Conservation (phyloP, 2,329 filamentous ascomycete species). For the Juglanconis juglandina region DNA sequence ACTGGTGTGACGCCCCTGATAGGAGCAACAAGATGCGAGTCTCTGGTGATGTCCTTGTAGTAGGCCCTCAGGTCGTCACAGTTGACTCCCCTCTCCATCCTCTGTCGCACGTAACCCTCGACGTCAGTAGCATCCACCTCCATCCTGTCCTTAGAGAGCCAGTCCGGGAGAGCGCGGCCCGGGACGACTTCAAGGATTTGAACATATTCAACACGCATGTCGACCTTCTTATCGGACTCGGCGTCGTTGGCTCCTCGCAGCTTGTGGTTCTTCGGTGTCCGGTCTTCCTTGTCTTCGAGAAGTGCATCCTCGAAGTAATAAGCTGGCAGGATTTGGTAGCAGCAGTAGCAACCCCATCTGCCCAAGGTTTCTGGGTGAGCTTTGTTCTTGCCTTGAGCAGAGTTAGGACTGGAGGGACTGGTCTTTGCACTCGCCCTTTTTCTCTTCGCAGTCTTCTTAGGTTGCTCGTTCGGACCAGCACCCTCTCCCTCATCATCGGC, state of each 20-base stretch:
- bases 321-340: constrained; percentile 12
- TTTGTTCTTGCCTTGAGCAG: not conserved
- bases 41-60: constrained; percentile 13
- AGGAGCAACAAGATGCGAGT: constrained; percentile 10
- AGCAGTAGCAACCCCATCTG: constrained; percentile 12
- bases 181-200: constrained; percentile 5
- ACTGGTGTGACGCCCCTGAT: constrained; percentile 7
- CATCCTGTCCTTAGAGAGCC: constrained; percentile 9
- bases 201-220: constrained; percentile 15
- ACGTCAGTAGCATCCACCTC: not conserved
- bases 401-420: not conserved
- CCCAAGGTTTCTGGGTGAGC: not conserved
- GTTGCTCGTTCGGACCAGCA: not conserved
- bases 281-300: constrained; percentile 2
- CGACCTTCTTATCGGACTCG: constrained; percentile 13
- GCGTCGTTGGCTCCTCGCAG: not conserved
- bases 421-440: not conserved
- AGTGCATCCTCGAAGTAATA: constrained; percentile 13
- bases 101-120: constrained; percentile 3
- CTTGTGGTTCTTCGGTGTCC: constrained; percentile 4
- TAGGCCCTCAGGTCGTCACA: constrained; percentile 12
- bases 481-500: not conserved
- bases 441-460: not conserved
- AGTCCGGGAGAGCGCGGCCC: not conserved
- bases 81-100: constrained; percentile 4